Evolutionary conservation across 176 grass and related monocot species (phyloP), one percentile per base, ranked within the genome.

Genomic region (Zoysia pacifica): DNA sequence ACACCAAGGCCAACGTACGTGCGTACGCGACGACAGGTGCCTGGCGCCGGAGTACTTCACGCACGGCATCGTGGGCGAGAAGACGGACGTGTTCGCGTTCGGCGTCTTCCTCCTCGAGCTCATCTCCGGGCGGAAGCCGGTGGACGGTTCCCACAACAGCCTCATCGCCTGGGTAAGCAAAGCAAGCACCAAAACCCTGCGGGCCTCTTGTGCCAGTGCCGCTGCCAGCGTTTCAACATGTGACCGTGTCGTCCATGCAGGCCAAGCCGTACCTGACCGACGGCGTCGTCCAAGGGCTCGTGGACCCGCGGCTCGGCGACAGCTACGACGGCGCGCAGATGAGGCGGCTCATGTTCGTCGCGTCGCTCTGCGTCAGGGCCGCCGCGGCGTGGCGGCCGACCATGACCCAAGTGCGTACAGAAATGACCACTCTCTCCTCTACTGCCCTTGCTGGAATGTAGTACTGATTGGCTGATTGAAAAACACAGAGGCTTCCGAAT

Each of bases 51-150:
- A 97, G 83, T 97, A 97, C 70, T 97, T 92, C 80, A 97, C 87
- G 52, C 94, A 97, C 51, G 91, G 94, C 74, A 92, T 97, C 44
- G 89, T 97, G 11, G 89, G 94, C 79, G 91, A 97, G 87, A 94
- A 97, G 86, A 97, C 94, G 7, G 94, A 97, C 82, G 91, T 97
- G 67, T 94, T 94, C 89, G 91, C 94, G 11, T 97, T 97, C 79
- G 91, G 94, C 59, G 91, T 97, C 73, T 94, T 97, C 74, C 92
- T 97, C 80, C 88, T 97, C 47, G 94, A 97, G 89, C 86, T 97
- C 83, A 89, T 94, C 72, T 97, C 94, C 69, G 94, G 91, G 1
- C 79, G 81, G 47, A 97, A 92, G 77, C 94, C 94, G 15, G 94
- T 97, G 15, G 94, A 97, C 79, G 85, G 94, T 44, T 92, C 87